Evolutionary conservation across 1,284 basidiomycete genomes (phyloP).

Genomic region (Pterulicium gracile): DNA sequence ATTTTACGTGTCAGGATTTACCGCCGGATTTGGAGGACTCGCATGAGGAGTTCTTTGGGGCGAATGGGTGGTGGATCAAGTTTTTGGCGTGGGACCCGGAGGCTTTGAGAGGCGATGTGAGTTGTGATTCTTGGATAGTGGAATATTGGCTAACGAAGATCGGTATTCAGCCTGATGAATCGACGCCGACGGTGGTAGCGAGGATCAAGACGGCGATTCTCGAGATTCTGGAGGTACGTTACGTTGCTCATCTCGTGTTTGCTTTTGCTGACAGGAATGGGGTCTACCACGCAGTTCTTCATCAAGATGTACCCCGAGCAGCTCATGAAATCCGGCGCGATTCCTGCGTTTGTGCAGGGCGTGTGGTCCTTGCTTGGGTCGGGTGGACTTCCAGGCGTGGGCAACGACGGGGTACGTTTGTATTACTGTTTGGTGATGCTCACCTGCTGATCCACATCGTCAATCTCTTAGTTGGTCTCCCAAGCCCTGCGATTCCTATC

Average conservation of each 20-base stretch:
- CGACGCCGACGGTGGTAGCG: conserved; percentile 72
- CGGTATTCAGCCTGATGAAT: conserved; percentile 64
- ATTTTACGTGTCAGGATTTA: conserved; percentile 91
- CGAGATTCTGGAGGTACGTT: conserved; percentile 73
- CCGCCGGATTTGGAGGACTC: conserved; percentile 92
- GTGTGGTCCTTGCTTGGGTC: conserved; percentile 85
- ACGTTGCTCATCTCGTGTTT: neutral
- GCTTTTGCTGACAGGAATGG: too few species aligned
- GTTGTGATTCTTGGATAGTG: conserved; percentile 18
- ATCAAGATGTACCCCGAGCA: conserved; percentile 89
- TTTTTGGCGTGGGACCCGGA: conserved; percentile 74
- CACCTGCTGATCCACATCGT: too few species aligned
- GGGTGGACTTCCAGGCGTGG: conserved; percentile 55
- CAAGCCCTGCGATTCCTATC: conserved; percentile 90
- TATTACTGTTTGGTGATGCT: too few species aligned
- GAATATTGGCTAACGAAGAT: conserved; percentile 4
- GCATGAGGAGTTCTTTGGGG: conserved; percentile 71
- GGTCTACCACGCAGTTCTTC: conserved; percentile 65
- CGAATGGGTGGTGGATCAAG: conserved; percentile 63
- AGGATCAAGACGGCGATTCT: conserved; percentile 86
- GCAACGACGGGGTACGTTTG: conserved; percentile 76
- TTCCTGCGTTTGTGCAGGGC: conserved; percentile 79
- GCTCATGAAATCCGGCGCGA: conserved; percentile 56
- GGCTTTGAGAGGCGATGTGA: conserved; percentile 61
- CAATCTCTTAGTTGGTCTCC: conserved; percentile 64